Evolutionary conservation across 2,329 filamentous ascomycete species (phyloP), one percentile per base, ranked within the genome.

Genomic region (Sporothrix sp.): DNA sequence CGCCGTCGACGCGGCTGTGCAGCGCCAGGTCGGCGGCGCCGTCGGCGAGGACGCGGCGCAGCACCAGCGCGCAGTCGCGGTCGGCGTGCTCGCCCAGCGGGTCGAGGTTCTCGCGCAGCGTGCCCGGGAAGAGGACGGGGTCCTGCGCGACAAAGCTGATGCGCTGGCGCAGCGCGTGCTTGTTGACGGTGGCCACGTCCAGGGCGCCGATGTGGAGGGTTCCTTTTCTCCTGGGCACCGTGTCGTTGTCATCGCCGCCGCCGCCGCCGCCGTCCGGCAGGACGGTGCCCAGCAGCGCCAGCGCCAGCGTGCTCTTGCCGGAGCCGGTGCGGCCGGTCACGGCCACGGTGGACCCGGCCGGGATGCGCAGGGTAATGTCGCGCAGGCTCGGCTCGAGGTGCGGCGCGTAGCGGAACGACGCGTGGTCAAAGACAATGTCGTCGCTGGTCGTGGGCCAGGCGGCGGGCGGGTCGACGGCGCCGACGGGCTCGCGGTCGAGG

Each of bases 321-420:
- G 86, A 93, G 0, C 87, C 84, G 0, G 90, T 95, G 32, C 89
- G 81, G 1, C 89, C 89, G 1, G 91, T 82, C 6, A 95, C 78
- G 0, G 77, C 76, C 35, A 78, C 79, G 0, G 75, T 80, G 8
- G 76, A 70, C 1, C 77, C 76, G 3, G 75, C 76, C 0, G 85
- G 85, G 48, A 95, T 87, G 2, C 73, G 78, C 54, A 95, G 81
- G 0, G 78, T 80, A 25, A 94, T 72, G 39, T 82, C 71, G 7
- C 72, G 68, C 1, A 95, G 67, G 0, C 87, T 85, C 0, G 85
- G 82, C 0, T 89, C 85, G 0, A 94, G 76, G 52, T 85, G 78
- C 1, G 84, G 79, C 7, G 87, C 87, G 58, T 95, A 95, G 42
- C 80, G 79, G 52, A 95, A 79, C 0, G 85, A 87, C 50, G 89